Evolutionary conservation across 108 stramenopile species (phyloP).

Genomic region (Parietichytrium sp.): DNA sequence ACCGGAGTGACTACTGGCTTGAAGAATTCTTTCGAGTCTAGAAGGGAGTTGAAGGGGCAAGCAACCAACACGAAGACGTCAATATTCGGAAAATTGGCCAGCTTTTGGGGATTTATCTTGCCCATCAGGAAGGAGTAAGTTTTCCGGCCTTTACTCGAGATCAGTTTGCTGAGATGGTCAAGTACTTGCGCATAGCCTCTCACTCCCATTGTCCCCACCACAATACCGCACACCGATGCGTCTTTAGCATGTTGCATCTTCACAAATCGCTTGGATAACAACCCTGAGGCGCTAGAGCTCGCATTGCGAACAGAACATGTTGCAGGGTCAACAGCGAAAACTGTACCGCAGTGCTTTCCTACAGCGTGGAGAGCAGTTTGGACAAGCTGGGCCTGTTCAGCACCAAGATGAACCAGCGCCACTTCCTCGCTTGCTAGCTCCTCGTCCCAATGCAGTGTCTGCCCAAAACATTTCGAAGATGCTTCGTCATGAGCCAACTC

Average conservation of each 20-base stretch:
- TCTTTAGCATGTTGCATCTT: conserved; percentile 76
- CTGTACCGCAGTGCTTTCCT: neutral
- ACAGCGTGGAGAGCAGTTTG: neutral
- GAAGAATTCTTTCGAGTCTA: conserved; percentile 70
- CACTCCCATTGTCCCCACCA: conserved; percentile 80
- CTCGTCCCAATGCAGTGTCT: neutral
- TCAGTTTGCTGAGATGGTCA: conserved; percentile 58
- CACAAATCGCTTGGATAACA: conserved; percentile 42
- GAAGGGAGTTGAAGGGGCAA: conserved; percentile 76
- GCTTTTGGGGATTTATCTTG: conserved; percentile 83
- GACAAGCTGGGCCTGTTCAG: neutral
- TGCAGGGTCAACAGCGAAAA: conserved; percentile 35
- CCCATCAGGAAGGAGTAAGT: conserved; percentile 88
- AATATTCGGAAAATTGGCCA: conserved; percentile 91
- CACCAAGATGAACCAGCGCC: neutral
- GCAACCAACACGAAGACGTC: conserved; percentile 88
- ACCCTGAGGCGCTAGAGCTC: neutral
- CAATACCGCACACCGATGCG: conserved; percentile 79
- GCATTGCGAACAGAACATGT: neutral
- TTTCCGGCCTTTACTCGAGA: conserved; percentile 72
- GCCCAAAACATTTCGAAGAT: too few relatives aligned
- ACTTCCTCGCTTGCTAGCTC: neutral
- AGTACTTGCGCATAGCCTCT: conserved; percentile 71
- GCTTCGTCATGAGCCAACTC: too few relatives aligned
- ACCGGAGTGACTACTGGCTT: conserved; percentile 83